Evolutionary conservation across 1,284 basidiomycete species (phyloP), one percentile per base, ranked within the genome.

Genomic region (Apiotrichum sp.): DNA sequence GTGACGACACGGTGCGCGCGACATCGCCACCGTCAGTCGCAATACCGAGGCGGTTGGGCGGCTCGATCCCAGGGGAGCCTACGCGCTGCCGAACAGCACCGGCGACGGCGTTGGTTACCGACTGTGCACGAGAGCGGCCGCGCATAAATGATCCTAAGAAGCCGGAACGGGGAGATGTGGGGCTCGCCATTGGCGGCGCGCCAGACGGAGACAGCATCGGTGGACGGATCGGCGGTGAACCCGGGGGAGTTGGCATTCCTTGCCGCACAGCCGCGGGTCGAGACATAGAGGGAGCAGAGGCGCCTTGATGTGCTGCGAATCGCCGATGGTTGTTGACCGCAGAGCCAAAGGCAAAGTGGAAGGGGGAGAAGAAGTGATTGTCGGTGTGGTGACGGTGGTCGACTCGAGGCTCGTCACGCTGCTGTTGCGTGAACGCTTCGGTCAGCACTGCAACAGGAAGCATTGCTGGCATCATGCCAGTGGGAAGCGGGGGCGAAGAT

Each of bases 61-160:
- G 52, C 49, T 69, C 65, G 7, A 51, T 58, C 2, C 52, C 54
- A 3, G 69, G 64, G 10, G 65, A 59, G 14, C 45, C 57, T 14
- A 57, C 57, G 13, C 64, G 53, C 31, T 58, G 56, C 8, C 58
- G 49, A 9, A 58, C 52, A 3, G 58, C 61, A 16, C 59, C 61
- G 34, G 55, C 62, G 45, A 59, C 56, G 6, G 52, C 61, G 51
- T 62, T 63, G 8, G 65, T 72, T 35, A 74, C 53, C 10, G 71
- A 73, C 8, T 65, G 66, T 5, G 74, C 70, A 34, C 75, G 59
- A 0, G 65, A 60, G 42, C 75, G 54, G 6, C 65, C 68, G n/a
- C 75, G 62, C 64, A 75, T 74, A 49, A 77, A 75, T 40, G 60
- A 66, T 42, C 70, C 69, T 7, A 77, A 47, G 50, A 77, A 77